A percentile compares a stretch with the other conserved stretches of the same genome.
Evolutionary conservation across 2,329 filamentous ascomycete genomes (phyloP).

Genomic region (Trichoderma sp.): DNA sequence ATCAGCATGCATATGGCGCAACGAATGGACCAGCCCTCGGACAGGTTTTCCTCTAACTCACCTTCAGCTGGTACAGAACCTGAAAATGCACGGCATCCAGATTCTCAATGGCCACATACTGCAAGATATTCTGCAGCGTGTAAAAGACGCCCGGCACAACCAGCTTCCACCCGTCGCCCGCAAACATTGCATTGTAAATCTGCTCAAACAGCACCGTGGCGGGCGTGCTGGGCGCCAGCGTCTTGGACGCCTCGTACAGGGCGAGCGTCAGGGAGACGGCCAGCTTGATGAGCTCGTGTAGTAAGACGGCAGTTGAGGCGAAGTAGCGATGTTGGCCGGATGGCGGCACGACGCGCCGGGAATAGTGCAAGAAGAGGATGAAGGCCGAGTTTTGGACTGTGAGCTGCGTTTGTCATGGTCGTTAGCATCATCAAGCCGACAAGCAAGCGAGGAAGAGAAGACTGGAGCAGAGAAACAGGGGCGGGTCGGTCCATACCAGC

Average conservation of each 20-base stretch:
- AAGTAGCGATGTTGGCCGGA: conserved; percentile 84
- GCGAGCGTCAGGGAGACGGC: conserved; percentile 83
- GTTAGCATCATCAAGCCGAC: not conserved
- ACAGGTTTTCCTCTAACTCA: conserved; percentile 33
- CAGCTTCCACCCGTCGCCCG: conserved; percentile 91
- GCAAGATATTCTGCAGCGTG: conserved; percentile 88
- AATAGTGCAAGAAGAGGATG: conserved; percentile 89
- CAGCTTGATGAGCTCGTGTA: conserved; percentile 91
- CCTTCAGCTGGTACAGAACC: conserved; percentile 89
- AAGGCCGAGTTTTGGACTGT: conserved; percentile 75
- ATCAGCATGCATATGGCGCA: not conserved
- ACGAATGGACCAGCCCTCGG: conserved; percentile 26
- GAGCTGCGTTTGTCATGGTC: conserved; percentile 54
- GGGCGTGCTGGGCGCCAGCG: conserved; percentile 75
- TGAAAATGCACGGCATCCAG: conserved; percentile 92
- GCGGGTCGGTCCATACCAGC: conserved; percentile 30
- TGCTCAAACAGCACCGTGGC: conserved; percentile 79
- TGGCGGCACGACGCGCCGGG: conserved; percentile 80
- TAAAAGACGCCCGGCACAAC: conserved; percentile 87
- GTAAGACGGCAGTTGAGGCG: conserved; percentile 88
- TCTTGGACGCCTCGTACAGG: conserved; percentile 81
- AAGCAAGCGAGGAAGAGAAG: not conserved
- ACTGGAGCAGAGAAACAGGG: conserved; percentile 1
- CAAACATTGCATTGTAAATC: conserved; percentile 79
- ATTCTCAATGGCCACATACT: conserved; percentile 90